phyloP scores from a whole-genome alignment of 2,329 filamentous ascomycete genomes.

The Phoma herbarum region DNA sequence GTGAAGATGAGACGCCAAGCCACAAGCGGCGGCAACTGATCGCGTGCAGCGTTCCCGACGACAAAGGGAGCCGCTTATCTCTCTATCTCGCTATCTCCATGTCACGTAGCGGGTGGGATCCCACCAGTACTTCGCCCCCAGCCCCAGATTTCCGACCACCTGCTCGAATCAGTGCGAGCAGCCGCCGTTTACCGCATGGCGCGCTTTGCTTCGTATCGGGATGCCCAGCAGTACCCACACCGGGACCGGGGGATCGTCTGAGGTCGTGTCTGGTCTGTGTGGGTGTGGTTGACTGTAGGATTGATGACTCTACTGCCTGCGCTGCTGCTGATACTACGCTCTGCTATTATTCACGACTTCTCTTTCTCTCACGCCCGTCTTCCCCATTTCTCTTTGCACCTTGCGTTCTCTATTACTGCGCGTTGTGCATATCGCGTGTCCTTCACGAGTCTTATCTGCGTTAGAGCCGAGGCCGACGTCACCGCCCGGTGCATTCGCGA shows the following conservation, averaged over 20 bases:
- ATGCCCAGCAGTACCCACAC: constrained; percentile 27
- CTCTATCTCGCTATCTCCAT: constrained; percentile 22
- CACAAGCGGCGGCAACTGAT: constrained; percentile 36
- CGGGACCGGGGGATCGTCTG: constrained; percentile 27
- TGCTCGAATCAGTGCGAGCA: constrained; percentile 26
- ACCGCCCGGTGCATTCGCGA: constrained; percentile 3
- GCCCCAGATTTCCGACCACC: constrained; percentile 27
- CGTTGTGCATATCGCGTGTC: constrained; percentile 4
- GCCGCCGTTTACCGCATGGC: constrained; percentile 28
- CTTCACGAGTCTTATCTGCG: constrained; percentile 21
- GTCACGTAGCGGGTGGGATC: constrained; percentile 17
- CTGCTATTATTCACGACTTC: constrained; percentile 5
- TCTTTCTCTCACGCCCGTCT: not conserved
- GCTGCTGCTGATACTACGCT: constrained; percentile 5
- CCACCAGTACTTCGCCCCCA: constrained; percentile 5
- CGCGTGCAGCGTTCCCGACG: constrained; percentile 19
- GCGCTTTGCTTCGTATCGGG: constrained; percentile 32
- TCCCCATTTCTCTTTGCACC: not conserved
- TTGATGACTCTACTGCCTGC: constrained; percentile 28
- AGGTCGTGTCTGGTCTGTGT: constrained; percentile 29
- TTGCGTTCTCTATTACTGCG: constrained; percentile 4
- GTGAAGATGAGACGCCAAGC: constrained; percentile 24
- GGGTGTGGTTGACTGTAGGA: constrained; percentile 22
- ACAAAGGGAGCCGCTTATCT: constrained; percentile 21
- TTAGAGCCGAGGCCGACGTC: constrained; percentile 18